Conservation (phyloP, 2,329 filamentous ascomycete genomes). For the Colletotrichum aenigma region DNA sequence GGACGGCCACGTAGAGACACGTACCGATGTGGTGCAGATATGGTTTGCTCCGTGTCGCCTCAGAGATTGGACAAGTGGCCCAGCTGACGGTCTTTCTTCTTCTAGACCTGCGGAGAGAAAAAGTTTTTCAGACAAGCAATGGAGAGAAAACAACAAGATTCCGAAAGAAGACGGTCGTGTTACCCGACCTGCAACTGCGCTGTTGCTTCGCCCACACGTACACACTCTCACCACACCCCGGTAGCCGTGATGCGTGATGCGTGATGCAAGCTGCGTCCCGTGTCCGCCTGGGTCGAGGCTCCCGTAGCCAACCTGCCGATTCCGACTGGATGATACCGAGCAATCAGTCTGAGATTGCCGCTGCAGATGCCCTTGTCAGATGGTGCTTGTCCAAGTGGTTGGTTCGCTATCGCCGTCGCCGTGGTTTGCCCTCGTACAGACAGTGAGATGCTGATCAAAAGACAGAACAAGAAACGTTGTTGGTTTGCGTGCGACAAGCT, state of each 20-base stretch:
- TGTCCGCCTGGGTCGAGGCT: neutral
- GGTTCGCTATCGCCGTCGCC: neutral
- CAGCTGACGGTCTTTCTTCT: neutral
- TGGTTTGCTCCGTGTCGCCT: neutral
- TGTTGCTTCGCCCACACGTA: neutral
- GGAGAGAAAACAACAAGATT: neutral
- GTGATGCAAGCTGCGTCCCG: neutral
- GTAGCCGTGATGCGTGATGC: neutral
- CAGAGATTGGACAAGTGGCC: neutral
- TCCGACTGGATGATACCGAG: neutral
- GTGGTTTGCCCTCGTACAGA: neutral
- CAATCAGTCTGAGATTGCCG: neutral
- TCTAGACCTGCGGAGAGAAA: neutral
- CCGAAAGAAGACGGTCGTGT: neutral
- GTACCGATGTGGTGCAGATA: neutral
- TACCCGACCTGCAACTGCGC: neutral
- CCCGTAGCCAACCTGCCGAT: neutral
- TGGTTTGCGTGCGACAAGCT: conserved; percentile 4
- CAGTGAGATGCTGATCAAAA: neutral
- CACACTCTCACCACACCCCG: neutral
- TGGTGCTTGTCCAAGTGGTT: neutral
- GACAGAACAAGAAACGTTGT: neutral
- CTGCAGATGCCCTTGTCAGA: neutral
- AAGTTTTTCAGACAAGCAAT: neutral
- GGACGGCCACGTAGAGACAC: neutral